These are phyloP conservation scores for Yamadazyma taylorii DNA, from an alignment of 1,139 yeast species.

Conservation along the genomic window DNA sequence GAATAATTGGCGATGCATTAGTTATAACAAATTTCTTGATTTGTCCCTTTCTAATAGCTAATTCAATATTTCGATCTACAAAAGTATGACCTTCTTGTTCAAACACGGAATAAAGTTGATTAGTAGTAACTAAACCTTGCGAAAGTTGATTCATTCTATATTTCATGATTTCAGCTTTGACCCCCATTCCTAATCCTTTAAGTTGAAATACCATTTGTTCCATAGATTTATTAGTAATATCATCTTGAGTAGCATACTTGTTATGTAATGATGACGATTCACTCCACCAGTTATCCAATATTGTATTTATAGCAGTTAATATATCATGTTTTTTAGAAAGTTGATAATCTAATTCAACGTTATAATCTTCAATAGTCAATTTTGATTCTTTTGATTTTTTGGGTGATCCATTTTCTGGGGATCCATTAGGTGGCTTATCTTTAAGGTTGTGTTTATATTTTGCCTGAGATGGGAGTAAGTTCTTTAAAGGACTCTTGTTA, in stretches of 20 bases:
- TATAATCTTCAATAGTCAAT: conserved; percentile 31
- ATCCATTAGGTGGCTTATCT: not conserved
- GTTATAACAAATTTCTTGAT: conserved; percentile 42
- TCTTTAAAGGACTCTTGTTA: conserved; percentile 20
- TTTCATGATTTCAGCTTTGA: conserved; percentile 40
- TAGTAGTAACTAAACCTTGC: conserved; percentile 34
- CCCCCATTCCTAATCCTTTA: conserved; percentile 32
- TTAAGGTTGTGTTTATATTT: conserved; percentile 23
- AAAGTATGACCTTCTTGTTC: conserved; percentile 42
- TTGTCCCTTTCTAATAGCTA: conserved; percentile 32
- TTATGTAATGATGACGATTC: conserved; percentile 30
- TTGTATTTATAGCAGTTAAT: conserved; percentile 33
- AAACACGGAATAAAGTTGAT: conserved; percentile 44
- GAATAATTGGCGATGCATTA: conserved; percentile 48
- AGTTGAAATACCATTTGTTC: conserved; percentile 37
- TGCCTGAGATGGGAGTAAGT: conserved; percentile 27
- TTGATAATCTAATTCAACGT: conserved; percentile 43
- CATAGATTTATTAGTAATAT: conserved; percentile 15
- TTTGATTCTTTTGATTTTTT: conserved; percentile 11
- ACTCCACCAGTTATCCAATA: conserved; percentile 41
- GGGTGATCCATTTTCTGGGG: conserved; percentile 4
- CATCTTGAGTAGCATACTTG: conserved; percentile 20
- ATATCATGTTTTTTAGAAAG: conserved; percentile 33
- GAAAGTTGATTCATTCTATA: conserved; percentile 36
- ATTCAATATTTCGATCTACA: conserved; percentile 43